These are phyloP conservation scores for Sporothrix dimorphospora DNA, from an alignment of 2,329 filamentous ascomycete genomes.

Conservation along the genomic window DNA sequence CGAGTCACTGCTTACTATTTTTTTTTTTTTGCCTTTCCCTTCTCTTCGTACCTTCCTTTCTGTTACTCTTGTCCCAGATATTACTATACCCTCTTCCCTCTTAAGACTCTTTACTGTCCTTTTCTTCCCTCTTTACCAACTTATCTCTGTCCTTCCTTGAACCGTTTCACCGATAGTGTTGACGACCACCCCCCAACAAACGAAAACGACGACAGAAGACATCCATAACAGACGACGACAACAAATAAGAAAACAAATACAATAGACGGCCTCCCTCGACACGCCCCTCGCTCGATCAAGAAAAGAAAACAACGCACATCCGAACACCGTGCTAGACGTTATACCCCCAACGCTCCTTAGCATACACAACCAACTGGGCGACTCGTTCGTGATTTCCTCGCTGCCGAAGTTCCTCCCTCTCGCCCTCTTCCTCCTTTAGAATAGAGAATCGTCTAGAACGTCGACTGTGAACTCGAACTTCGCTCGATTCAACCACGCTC, in stretches of 20 bases:
- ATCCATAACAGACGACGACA: neutral
- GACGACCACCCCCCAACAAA: conserved; percentile 6
- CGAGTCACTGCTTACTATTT: neutral
- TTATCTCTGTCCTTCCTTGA: conserved; percentile 42
- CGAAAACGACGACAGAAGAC: neutral
- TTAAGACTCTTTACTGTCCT: neutral
- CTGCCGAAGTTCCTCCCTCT: neutral
- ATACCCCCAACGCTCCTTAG: neutral
- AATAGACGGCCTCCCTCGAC: neutral
- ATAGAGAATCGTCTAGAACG: neutral
- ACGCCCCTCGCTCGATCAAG: neutral
- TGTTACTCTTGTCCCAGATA: neutral
- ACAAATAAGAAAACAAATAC: neutral
- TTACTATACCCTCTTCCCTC: conserved; percentile 23
- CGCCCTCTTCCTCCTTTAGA: neutral
- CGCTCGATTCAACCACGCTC: neutral
- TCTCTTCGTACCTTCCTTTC: conserved; percentile 25
- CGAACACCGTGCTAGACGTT: neutral
- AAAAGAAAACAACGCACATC: neutral
- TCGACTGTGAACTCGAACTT: neutral
- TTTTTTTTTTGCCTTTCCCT: neutral
- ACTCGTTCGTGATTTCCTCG: neutral
- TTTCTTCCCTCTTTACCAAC: conserved; percentile 36
- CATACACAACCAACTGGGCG: neutral
- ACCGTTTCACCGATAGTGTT: conserved; percentile 39